Base-by-base conservation (phyloP, 2,329 filamentous ascomycete species). In the Xylariales sp. region DNA sequence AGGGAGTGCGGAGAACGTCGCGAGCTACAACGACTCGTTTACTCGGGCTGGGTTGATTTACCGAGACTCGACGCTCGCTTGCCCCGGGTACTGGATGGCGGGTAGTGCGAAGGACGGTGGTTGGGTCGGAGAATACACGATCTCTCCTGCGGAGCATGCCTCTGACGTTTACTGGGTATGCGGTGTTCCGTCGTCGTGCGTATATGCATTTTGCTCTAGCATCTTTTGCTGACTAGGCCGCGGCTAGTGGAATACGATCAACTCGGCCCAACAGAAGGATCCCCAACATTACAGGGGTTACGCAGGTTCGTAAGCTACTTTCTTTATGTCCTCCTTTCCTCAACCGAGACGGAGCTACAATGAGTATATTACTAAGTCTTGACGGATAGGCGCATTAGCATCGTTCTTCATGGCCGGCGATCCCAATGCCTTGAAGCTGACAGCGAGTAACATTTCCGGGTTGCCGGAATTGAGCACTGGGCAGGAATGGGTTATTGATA, bases 61-160 rank as follows among this genome's bases (percentile, higher is more conserved):
- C 69, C 78, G 88, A 12, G 88, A 90, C 72, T 78, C 85, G 0
- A 84, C 88, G 0, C 81, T 90, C 7, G 83, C 87, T 0, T 90
- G 88, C 75, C 88, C 88, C 0, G 83, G 83, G 1, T 86, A 85
- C 68, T 90, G 87, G 88, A 80, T 86, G 68, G 81, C 84, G 0
- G 76, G 77, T 2, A 80, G 81, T 1, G 83, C 85, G 1, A 74
- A 76, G 0, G 75, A 75, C 16, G 80, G 80, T 1, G 81, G 85
- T 2, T 90, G 85, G 79, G 45, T 90, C 28, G 84, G 85, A 1
- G 86, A 90, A 75, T 90, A 90, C 71, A 86, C 84, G 0, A 89
- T 89, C 60, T 73, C 79, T 6, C 88, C 88, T 0, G 87, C 88
- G 0, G 86, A 82, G 66, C 88, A 90, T 75, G 88, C 83, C 0